Evolutionary conservation across 306 rosid genomes (phyloP).

Genomic region (Hippophae rhamnoides): DNA sequence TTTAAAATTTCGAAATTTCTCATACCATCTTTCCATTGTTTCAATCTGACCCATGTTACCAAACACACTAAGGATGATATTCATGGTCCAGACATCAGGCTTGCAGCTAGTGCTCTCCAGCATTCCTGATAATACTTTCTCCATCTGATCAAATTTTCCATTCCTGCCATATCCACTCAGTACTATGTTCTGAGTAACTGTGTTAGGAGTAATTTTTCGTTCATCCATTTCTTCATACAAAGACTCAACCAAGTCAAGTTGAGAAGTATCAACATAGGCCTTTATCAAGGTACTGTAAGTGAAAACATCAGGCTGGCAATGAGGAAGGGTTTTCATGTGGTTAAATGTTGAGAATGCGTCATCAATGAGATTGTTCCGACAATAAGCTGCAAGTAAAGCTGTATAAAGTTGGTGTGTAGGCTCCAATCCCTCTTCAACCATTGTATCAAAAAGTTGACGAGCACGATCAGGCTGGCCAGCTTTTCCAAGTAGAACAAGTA

Average conservation of each 20-base stretch:
- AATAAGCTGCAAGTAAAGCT: conserved; percentile 74
- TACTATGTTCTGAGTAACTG: conserved; percentile 87
- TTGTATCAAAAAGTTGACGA: conserved; percentile 52
- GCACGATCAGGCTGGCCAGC: conserved; percentile 72
- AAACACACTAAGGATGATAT: conserved; percentile 75
- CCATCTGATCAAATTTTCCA: conserved; percentile 85
- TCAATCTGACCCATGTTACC: conserved; percentile 84
- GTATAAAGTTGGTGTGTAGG: conserved; percentile 79
- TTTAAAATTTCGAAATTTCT: conserved; percentile 80
- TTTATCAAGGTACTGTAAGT: conserved; percentile 78
- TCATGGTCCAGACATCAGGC: conserved; percentile 99
- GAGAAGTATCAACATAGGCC: conserved; percentile 62
- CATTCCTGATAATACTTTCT: conserved; percentile 72
- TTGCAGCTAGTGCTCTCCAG: conserved; percentile 64
- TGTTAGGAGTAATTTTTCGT: conserved; percentile 54
- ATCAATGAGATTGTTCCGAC: conserved; percentile 61
- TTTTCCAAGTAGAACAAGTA: conserved; percentile 76
- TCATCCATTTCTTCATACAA: conserved; percentile 70
- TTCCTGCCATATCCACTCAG: conserved; percentile 88
- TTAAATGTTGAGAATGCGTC: conserved; percentile 57
- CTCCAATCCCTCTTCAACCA: conserved; percentile 68
- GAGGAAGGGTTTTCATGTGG: conserved; percentile 75
- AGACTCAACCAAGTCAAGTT: conserved; percentile 59
- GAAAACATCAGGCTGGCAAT: conserved; percentile 88
- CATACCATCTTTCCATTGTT: conserved; percentile 93